phyloP scores from a whole-genome alignment of 441 rosid species.

The Syzygium syzygioides region DNA sequence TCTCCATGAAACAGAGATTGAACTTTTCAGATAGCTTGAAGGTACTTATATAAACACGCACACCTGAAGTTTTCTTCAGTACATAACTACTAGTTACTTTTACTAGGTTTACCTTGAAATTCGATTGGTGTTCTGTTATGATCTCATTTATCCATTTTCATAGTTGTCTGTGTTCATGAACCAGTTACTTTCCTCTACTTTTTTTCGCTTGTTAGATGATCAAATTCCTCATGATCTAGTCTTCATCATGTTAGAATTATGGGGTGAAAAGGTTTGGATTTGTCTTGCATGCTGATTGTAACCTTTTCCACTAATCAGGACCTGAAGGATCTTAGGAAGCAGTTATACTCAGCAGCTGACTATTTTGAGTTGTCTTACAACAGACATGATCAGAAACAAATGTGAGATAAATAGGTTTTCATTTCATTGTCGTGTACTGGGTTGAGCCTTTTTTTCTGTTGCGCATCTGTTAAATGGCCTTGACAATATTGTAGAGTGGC shows the following conservation, averaged over 20 bases:
- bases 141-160: background rate
- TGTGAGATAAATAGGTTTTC: conserved; percentile 29
- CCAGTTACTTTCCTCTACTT: background rate
- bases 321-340: conserved; percentile 65
- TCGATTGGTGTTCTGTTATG: background rate
- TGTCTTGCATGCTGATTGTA: background rate
- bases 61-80: background rate
- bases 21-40: conserved; percentile 58
- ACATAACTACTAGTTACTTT: background rate
- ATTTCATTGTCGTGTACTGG: background rate
- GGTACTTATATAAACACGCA: conserved; percentile 20
- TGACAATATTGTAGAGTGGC: conserved; percentile 32
- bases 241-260: background rate
- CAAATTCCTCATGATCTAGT: background rate
- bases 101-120: background rate
- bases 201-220: background rate
- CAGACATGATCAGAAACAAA: conserved; percentile 49
- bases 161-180: background rate
- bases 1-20: conserved; percentile 66
- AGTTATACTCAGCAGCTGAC: conserved; percentile 83
- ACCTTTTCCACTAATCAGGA: conserved; percentile 28
- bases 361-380: conserved; percentile 65
- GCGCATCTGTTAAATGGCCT: background rate
- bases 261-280: background rate
- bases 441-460: background rate